Evolutionary conservation across 257 asterid genomes (phyloP).

Genomic region (Nicotiana tabacum): DNA sequence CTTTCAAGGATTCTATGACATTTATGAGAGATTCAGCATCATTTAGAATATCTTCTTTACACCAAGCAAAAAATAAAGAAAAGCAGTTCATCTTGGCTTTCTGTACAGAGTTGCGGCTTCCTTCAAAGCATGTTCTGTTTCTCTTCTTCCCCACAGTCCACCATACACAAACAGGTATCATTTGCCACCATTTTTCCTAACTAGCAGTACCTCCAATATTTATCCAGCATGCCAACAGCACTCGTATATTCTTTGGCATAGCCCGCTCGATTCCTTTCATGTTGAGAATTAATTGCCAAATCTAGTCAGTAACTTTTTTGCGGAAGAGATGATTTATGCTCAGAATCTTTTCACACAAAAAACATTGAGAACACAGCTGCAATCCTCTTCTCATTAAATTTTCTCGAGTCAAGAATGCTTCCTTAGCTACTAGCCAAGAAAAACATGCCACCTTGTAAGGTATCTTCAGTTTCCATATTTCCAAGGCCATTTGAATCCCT

Average conservation of each 20-base stretch:
- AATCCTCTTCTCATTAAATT: neutral
- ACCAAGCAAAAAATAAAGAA: neutral
- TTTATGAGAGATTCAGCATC: neutral
- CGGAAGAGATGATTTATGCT: neutral
- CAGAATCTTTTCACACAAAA: neutral
- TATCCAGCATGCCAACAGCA: neutral
- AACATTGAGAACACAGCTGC: neutral
- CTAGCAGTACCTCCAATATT: neutral
- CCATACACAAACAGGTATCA: neutral
- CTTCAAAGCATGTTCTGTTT: neutral
- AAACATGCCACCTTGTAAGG: too few species aligned
- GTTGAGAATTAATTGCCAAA: neutral
- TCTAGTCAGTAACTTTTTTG: neutral
- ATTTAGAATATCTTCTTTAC: neutral
- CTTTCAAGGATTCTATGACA: neutral
- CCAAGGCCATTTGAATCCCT: neutral
- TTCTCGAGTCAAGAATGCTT: too few species aligned
- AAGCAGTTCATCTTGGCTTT: neutral
- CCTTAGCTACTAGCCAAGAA: too few species aligned
- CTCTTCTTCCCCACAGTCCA: neutral
- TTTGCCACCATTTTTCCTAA: neutral
- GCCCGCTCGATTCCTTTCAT: neutral
- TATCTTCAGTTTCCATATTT: neutral
- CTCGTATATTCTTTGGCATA: neutral
- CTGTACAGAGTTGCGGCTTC: neutral